Evolutionary conservation across 1,284 basidiomycete genomes (phyloP).

Genomic region (Moniliophthora roreri): DNA sequence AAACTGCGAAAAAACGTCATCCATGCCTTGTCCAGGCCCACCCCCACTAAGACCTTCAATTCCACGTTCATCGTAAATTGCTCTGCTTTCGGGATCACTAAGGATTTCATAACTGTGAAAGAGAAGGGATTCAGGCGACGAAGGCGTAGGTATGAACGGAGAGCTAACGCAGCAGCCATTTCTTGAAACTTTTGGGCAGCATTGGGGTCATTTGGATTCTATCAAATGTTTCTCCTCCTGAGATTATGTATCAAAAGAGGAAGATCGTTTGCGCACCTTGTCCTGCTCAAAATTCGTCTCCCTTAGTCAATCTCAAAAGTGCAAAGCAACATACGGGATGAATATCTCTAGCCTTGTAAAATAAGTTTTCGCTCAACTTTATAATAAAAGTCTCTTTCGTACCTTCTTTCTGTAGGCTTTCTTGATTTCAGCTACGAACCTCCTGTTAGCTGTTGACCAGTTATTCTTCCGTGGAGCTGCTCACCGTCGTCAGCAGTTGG

Average conservation of each 20-base stretch:
- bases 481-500: conserved; percentile 71
- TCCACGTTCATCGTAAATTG: conserved; percentile 81
- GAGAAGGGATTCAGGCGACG: conserved; percentile 9
- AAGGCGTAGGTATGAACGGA: conserved; percentile 7
- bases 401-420: conserved; percentile 92
- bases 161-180: conserved; percentile 79
- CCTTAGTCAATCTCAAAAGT: conserved; percentile 7
- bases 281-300: conserved; percentile 41
- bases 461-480: conserved; percentile 14
- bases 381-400: conserved; percentile 16
- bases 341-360: conserved; percentile 77
- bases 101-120: conserved; percentile 79
- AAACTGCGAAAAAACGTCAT: conserved; percentile 79
- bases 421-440: conserved; percentile 75
- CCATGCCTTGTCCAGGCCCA: conserved; percentile 48
- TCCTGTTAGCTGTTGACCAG: not conserved
- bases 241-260: conserved; percentile 3
- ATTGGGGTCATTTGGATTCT: conserved; percentile 81
- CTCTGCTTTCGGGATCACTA: conserved; percentile 75
- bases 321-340: conserved; percentile 72
- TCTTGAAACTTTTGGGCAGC: conserved; percentile 85
- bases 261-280: conserved; percentile 54
- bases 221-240: conserved; percentile 23
- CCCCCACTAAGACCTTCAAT: conserved; percentile 63
- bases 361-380: conserved; percentile 24